Conservation (phyloP, 2,329 filamentous ascomycete species). For the Neofusicoccum laricinum region DNA sequence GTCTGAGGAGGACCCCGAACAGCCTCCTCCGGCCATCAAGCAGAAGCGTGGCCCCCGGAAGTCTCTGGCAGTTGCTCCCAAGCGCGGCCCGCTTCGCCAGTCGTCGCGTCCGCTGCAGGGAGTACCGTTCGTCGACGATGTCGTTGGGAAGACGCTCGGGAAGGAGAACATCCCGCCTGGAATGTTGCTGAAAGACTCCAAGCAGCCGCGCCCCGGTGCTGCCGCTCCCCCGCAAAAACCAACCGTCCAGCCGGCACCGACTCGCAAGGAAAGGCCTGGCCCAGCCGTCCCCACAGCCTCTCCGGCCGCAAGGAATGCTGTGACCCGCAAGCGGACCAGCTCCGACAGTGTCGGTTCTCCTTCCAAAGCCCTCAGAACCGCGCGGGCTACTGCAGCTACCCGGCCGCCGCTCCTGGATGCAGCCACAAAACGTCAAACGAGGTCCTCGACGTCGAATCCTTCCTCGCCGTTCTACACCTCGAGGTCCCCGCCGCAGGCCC, state of each 20-base stretch:
- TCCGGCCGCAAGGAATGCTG: neutral
- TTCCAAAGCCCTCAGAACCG: conserved; percentile 34
- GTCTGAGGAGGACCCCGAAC: conserved; percentile 36
- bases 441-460: conserved; percentile 23
- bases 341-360: conserved; percentile 32
- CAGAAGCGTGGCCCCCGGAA: conserved; percentile 35
- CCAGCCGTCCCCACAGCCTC: neutral
- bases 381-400: conserved; percentile 28
- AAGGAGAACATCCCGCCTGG: conserved; percentile 63
- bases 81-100: conserved; percentile 50
- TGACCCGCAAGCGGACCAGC: conserved; percentile 31
- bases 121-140: conserved; percentile 40
- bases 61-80: conserved; percentile 46
- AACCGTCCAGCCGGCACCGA: neutral
- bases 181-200: conserved; percentile 21
- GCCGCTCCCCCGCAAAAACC: neutral
- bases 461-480: conserved; percentile 37
- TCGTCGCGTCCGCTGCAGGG: conserved; percentile 39
- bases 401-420: conserved; percentile 16
- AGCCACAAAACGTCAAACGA: neutral
- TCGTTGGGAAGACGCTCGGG: conserved; percentile 54
- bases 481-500: conserved; percentile 34
- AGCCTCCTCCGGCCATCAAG: conserved; percentile 27
- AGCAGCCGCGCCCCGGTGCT: conserved; percentile 17
- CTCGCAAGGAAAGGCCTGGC: neutral